Conservation (phyloP, 2,329 filamentous ascomycete genomes). For the Calonectria naviculata region DNA sequence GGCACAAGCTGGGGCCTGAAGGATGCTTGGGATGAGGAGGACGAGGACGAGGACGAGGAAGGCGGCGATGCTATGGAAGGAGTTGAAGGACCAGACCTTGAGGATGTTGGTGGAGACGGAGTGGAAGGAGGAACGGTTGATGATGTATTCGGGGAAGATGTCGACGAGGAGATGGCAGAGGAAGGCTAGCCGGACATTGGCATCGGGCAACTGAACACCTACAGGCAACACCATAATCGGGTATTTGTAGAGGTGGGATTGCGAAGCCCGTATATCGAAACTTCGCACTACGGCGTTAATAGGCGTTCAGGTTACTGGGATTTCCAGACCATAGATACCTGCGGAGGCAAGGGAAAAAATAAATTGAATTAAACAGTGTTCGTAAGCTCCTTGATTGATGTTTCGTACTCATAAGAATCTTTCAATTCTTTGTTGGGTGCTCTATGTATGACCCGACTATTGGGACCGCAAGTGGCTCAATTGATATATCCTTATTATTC, state of each 20-base stretch:
- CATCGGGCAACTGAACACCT: slow-evolving; percentile 5
- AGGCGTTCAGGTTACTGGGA: slow-evolving; percentile 25
- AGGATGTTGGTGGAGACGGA: slow-evolving; percentile 58
- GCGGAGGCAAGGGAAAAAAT: neutral
- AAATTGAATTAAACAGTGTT: neutral
- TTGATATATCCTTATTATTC: too few species aligned
- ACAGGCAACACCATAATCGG: neutral
- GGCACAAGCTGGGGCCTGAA: slow-evolving; percentile 73
- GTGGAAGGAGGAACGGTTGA: slow-evolving; percentile 63
- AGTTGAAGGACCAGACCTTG: slow-evolving; percentile 53
- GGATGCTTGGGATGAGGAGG: slow-evolving; percentile 67
- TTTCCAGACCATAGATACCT: slow-evolving; percentile 11
- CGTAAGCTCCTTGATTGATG: neutral
- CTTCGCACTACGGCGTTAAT: slow-evolving; percentile 25
- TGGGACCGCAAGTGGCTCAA: too few species aligned
- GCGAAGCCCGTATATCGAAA: neutral
- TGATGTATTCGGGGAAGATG: slow-evolving; percentile 66
- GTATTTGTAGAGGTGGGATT: slow-evolving; percentile 11
- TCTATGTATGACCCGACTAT: too few species aligned
- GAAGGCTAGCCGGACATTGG: slow-evolving; percentile 32
- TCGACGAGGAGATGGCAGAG: slow-evolving; percentile 68
- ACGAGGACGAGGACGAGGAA: slow-evolving; percentile 54
- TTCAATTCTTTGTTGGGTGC: neutral
- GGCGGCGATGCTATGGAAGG: slow-evolving; percentile 62
- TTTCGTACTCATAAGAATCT: neutral